These are phyloP conservation scores for Leucosporidium yakuticum DNA, from an alignment of 768 basidiomycete genomes.

Conservation along the genomic window DNA sequence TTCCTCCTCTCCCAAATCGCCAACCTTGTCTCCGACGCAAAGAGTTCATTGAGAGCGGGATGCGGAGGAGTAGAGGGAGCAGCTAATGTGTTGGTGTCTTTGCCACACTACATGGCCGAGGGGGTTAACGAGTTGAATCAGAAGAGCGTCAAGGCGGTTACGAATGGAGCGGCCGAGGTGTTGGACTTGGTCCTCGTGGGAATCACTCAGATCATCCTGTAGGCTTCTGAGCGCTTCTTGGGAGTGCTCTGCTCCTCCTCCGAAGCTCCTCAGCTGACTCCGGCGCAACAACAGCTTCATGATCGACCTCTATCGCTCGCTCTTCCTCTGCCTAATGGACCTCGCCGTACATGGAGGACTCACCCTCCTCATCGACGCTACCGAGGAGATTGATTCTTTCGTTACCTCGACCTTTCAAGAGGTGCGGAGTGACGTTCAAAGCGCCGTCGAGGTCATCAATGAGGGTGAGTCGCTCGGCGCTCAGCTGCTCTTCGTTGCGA, in stretches of 20 bases:
- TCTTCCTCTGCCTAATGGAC: slow-evolving; percentile 89
- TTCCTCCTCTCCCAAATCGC: slow-evolving; percentile 18
- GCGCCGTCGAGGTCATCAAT: slow-evolving; percentile 9
- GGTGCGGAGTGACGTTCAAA: slow-evolving; percentile 15
- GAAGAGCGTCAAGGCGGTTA: slow-evolving; percentile 12
- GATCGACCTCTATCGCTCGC: slow-evolving; percentile 83
- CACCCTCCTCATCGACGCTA: slow-evolving; percentile 70
- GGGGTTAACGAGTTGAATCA: slow-evolving; percentile 31
- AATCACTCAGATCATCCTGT: slow-evolving; percentile 25
- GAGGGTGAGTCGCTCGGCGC: neutral
- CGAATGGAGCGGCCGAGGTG: slow-evolving; percentile 10
- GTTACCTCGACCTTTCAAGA: slow-evolving; percentile 11
- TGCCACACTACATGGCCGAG: slow-evolving; percentile 30
- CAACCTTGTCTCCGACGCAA: slow-evolving; percentile 16
- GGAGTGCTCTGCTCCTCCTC: too few relatives aligned
- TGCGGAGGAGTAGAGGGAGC: slow-evolving; percentile 28
- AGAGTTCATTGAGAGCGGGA: neutral
- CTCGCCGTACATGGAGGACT: slow-evolving; percentile 76
- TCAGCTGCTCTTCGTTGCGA: too few relatives aligned
- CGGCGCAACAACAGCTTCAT: slow-evolving; percentile 69
- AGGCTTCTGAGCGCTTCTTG: neutral
- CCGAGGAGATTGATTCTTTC: slow-evolving; percentile 59
- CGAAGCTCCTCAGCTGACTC: too few relatives aligned
- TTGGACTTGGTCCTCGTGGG: slow-evolving; percentile 19
- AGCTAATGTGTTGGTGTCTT: slow-evolving; percentile 12